Evolutionary conservation across 108 stramenopile species (phyloP), one percentile per base, ranked within the genome.

Genomic region (Parietichytrium sp.): DNA sequence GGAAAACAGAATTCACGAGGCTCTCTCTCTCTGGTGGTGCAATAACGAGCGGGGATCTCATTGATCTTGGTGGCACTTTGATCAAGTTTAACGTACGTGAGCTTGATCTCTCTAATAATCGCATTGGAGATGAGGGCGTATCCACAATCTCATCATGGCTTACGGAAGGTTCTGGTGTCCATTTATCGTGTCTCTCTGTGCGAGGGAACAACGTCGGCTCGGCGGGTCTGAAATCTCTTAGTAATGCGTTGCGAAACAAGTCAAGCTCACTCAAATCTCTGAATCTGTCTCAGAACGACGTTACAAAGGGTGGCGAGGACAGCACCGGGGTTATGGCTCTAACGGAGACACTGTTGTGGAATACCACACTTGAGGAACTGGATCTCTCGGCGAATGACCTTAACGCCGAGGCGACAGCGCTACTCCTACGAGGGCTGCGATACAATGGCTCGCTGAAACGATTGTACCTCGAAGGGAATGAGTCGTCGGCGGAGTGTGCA

Each of bases 271-370:
- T 72, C 10, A 20, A 31, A 42, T 8, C 36, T 10, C 42, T 72
- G 6, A 42, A 45, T 72, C 33, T 72, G 1, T 33, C 61, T 42
- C n/a, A n/a, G 33, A 72, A 72, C 25, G 61, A 7, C 15, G 6
- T 72, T 42, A 72, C 61, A 6, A 25, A 72, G 16, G 38, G 45
- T 6, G 20, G 61, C 1, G 20, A 2, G 1, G 61, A 72, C 42
- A 27, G 20, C 10, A 72, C 61, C 13, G 42, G 61, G 6, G 16
- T 72, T 6, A 12, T 72, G 36, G 61, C 61, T 47, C 33, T 72
- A 6, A 42, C 61, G 45, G 61, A 72, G 20, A 45, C 61, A 23
- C 61, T 72, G 1, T 45, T 72, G 10, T 72, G 61, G 61, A 72
- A 72, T 42, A 72, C 61, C 16, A 72, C 61, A 10, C 42, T 72